phyloP scores from a whole-genome alignment of 73 alveolate genomes.

The Tetrahymena borealis region DNA sequence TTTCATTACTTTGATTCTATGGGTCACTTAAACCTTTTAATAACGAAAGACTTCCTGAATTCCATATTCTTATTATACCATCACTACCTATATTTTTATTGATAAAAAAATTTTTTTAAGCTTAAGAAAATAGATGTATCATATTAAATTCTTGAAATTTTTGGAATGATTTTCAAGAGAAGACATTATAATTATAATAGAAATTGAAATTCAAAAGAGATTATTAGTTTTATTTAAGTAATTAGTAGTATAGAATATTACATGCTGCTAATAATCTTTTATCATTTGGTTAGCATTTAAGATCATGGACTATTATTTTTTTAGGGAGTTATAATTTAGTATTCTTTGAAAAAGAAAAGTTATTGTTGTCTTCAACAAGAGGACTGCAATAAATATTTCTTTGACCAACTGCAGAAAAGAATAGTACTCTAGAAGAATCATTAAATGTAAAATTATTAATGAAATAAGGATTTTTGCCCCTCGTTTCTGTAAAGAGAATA shows the following conservation, averaged over 20 bases:
- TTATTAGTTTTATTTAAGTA: too few relatives aligned
- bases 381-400: not conserved
- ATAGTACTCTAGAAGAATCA: not conserved
- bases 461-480: not conserved
- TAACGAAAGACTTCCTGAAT: not conserved
- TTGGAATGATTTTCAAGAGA: too few relatives aligned
- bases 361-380: not conserved
- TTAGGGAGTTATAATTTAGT: not conserved
- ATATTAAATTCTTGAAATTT: too few relatives aligned
- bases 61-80: not conserved
- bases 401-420: not conserved
- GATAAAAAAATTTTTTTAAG: not conserved
- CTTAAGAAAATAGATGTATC: too few relatives aligned
- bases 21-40: not conserved
- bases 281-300: not conserved
- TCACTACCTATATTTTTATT: not conserved
- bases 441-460: not conserved
- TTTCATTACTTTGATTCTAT: not conserved
- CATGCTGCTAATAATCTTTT: not conserved
- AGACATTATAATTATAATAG: too few relatives aligned
- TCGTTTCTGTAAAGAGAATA: not conserved
- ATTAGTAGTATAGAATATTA: too few relatives aligned
- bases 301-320: not conserved
- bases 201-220: too few relatives aligned
- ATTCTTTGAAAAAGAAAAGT: not conserved